phyloP scores from a whole-genome alignment of 208 protist genomes.

The Strigomonas culicis region DNA sequence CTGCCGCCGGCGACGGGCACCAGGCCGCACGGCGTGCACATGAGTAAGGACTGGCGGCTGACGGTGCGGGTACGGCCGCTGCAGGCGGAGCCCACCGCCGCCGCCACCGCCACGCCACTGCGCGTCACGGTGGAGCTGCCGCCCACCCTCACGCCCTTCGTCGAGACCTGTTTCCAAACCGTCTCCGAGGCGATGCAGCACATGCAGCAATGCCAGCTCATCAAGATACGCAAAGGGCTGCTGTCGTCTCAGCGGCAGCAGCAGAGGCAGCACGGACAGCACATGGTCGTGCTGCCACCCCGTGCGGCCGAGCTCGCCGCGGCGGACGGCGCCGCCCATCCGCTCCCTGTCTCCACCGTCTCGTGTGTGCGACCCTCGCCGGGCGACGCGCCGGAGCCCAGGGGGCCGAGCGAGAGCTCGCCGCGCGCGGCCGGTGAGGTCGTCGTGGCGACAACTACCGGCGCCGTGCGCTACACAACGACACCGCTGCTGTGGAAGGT shows the following conservation, averaged over 20 bases:
- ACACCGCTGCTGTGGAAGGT: background rate
- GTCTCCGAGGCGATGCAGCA: conserved; percentile 71
- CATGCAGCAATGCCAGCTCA: conserved; percentile 45
- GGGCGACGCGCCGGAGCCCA: too few relatives aligned
- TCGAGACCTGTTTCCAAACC: too few relatives aligned
- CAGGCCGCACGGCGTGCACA: too few relatives aligned
- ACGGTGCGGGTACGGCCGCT: background rate
- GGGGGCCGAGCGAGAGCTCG: too few relatives aligned
- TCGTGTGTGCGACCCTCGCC: too few relatives aligned
- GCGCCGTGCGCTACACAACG: background rate
- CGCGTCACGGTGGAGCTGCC: conserved; percentile 28
- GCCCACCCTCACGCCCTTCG: too few relatives aligned
- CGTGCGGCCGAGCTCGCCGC: too few relatives aligned
- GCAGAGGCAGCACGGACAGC: background rate
- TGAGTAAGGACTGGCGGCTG: background rate
- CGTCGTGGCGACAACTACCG: background rate
- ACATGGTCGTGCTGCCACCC: background rate
- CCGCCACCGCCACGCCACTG: conserved; percentile 26
- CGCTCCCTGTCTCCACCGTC: too few relatives aligned
- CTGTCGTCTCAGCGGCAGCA: background rate
- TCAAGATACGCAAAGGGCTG: too few relatives aligned
- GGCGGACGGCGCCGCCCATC: too few relatives aligned
- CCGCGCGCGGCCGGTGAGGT: too few relatives aligned
- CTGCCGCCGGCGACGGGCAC: too few relatives aligned
- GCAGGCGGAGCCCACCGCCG: background rate